phyloP scores from a whole-genome alignment of 345 rosid genomes.

The Populus ilicifolia region DNA sequence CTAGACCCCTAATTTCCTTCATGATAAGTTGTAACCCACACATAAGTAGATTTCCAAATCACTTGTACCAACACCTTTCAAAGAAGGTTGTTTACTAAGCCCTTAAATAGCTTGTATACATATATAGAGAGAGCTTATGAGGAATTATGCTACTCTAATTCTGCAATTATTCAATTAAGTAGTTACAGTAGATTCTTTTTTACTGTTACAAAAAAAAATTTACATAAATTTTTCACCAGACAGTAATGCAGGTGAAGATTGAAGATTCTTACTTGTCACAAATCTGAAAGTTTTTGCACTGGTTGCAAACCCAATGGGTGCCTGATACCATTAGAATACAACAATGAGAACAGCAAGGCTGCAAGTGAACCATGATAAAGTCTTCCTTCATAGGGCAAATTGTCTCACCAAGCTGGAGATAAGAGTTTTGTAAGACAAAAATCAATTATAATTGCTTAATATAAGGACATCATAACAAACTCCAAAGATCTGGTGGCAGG shows the following conservation, averaged over 20 bases:
- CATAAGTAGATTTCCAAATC: too few species aligned
- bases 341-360: slow-evolving; percentile 86
- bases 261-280: slow-evolving; percentile 76
- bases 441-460: background rate
- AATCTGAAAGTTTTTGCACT: slow-evolving; percentile 87
- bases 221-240: background rate
- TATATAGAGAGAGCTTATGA: background rate
- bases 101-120: background rate
- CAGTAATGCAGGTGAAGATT: slow-evolving; percentile 9
- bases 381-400: slow-evolving; percentile 98
- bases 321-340: slow-evolving; percentile 89
- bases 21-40: too few species aligned
- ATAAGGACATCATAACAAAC: background rate
- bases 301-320: slow-evolving; percentile 82
- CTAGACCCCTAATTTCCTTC: too few species aligned
- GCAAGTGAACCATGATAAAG: slow-evolving; percentile 98
- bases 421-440: background rate
- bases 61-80: too few species aligned
- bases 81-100: background rate
- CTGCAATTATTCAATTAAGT: background rate
- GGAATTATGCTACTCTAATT: background rate
- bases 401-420: slow-evolving; percentile 93
- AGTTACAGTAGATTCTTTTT: background rate
- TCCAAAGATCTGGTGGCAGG: background rate
- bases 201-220: background rate